Conservation (phyloP, 2,329 filamentous ascomycete species). For the Venturia aucupariae region DNA sequence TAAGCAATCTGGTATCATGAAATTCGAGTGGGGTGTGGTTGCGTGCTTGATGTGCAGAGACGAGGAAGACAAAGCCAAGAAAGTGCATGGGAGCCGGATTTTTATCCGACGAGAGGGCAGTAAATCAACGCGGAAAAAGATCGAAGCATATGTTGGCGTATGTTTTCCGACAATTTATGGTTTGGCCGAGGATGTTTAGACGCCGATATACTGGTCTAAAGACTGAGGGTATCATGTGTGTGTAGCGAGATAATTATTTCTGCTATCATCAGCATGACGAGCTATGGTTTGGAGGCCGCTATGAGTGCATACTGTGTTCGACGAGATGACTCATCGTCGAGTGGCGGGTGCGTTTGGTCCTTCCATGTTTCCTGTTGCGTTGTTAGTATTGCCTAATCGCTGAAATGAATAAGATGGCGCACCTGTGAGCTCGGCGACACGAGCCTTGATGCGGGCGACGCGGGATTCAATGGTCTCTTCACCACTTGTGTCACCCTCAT, state of each 20-base stretch:
- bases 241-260: neutral
- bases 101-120: neutral
- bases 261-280: neutral
- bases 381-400: neutral
- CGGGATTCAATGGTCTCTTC: conserved; percentile 97
- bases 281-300: neutral
- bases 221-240: conserved; percentile 7
- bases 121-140: neutral
- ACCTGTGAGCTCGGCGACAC: conserved; percentile 86
- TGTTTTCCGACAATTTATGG: neutral
- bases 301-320: neutral
- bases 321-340: neutral
- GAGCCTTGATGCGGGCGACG: conserved; percentile 93
- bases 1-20: conserved; percentile 10
- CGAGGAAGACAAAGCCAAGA: conserved; percentile 1
- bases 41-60: neutral
- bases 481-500: conserved; percentile 84
- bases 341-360: neutral
- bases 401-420: neutral
- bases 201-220: conserved; percentile 5
- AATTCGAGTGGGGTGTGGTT: neutral
- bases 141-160: neutral
- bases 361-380: conserved; percentile 7
- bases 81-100: neutral
- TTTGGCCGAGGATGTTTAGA: neutral